Conservation (phyloP, 495 filamentous ascomycete genomes). For the Aspergillus ellipticus region DNA sequence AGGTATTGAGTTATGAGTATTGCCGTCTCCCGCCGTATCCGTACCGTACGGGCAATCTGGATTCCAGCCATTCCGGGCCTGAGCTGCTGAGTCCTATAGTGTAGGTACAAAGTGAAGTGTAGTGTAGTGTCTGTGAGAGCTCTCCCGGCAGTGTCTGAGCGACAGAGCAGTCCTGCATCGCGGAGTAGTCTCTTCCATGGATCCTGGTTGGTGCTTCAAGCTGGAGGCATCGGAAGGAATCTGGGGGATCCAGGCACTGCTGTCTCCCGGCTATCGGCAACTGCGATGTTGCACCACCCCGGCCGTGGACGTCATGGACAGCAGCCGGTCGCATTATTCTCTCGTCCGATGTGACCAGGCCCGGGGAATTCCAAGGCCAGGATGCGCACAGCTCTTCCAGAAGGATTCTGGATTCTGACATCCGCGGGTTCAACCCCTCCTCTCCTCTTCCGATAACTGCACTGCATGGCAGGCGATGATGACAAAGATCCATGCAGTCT, state of each 20-base stretch:
- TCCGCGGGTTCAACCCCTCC: neutral
- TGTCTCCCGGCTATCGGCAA: neutral
- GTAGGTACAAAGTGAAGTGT: no score
- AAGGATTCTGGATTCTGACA: neutral
- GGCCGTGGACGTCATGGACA: neutral
- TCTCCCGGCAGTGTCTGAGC: no score
- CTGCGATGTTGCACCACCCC: neutral
- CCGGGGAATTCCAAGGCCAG: neutral
- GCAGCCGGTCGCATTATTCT: no score
- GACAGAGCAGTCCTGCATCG: no score
- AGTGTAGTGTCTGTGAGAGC: no score
- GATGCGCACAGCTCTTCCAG: neutral
- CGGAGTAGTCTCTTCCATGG: neutral
- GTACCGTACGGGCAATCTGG: no score
- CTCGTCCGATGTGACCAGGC: no score
- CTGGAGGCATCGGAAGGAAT: neutral
- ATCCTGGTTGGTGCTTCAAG: neutral
- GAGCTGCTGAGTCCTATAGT: no score
- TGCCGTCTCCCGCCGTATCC: neutral
- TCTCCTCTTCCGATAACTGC: neutral
- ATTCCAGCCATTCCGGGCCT: no score
- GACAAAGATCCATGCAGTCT: neutral
- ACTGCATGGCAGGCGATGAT: no score
- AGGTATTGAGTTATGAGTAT: no score
- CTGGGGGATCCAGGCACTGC: neutral